Evolutionary conservation across 108 stramenopile species (phyloP).

Genomic region (Pseudonitzschia delicatissima): DNA sequence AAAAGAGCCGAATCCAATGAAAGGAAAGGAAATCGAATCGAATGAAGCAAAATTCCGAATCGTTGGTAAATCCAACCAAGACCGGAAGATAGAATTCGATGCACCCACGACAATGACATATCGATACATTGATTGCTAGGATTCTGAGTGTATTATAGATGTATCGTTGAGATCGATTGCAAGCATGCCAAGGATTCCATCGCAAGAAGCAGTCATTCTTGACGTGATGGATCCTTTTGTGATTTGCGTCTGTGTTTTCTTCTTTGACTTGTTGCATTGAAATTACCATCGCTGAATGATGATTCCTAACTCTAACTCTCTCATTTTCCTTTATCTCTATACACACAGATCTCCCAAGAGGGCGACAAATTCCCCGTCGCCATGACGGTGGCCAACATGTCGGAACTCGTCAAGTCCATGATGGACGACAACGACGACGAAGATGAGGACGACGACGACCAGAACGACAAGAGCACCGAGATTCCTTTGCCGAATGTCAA

Average conservation of each 20-base stretch:
- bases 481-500: conserved; percentile 99
- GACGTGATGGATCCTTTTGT: too few species aligned
- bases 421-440: conserved; percentile 86
- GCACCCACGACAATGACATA: not conserved
- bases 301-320: not conserved
- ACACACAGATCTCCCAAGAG: conserved; percentile 86
- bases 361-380: conserved; percentile 93
- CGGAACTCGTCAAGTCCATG: conserved; percentile 98
- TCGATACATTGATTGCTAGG: not conserved
- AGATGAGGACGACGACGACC: conserved; percentile 60
- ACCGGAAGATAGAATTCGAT: not conserved
- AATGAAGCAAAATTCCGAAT: not conserved
- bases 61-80: not conserved
- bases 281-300: not conserved
- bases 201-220: too few species aligned
- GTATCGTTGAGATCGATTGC: too few species aligned
- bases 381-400: conserved; percentile 93
- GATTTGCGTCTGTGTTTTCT: not conserved
- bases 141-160: too few species aligned
- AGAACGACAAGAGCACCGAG: conserved; percentile 56
- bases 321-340: not conserved
- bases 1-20: not conserved
- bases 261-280: not conserved
- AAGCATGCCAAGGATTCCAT: too few species aligned
- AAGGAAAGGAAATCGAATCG: not conserved